Percentiles rank a stretch among this genome's conserved stretches.
These are phyloP conservation scores for Fusarium dimerum DNA, from an alignment of 2,329 filamentous ascomycete species.

Conservation along the genomic window DNA sequence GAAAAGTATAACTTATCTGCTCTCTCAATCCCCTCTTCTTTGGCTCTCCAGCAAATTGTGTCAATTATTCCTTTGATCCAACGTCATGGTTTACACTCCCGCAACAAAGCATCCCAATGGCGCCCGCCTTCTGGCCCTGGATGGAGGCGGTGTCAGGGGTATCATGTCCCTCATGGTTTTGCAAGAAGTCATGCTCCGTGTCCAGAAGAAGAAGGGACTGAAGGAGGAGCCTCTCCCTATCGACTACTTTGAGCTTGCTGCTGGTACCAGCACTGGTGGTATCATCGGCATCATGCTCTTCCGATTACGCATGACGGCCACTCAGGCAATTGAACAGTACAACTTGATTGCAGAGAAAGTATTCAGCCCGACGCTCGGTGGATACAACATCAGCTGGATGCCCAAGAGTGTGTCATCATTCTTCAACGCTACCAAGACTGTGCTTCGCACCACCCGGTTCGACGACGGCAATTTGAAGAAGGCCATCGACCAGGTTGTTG, in stretches of 20 bases:
- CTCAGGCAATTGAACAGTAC: conserved; percentile 17
- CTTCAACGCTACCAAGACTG: conserved; percentile 15
- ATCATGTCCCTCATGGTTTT: conserved; percentile 4
- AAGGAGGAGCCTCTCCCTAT: conserved; percentile 1
- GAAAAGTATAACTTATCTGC: neutral
- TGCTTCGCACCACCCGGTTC: conserved; percentile 16
- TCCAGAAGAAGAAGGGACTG: neutral
- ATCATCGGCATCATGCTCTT: conserved; percentile 20
- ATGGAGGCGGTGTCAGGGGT: conserved; percentile 11
- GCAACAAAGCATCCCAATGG: conserved; percentile 7
- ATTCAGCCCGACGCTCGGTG: conserved; percentile 18
- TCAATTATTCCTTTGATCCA: neutral
- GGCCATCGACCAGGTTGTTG: conserved; percentile 15
- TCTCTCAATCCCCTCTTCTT: neutral
- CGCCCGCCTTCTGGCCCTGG: conserved; percentile 6
- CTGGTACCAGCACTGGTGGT: conserved; percentile 13
- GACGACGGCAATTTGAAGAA: conserved; percentile 10
- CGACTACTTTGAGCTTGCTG: conserved; percentile 21
- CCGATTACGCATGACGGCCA: conserved; percentile 18
- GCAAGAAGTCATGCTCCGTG: conserved; percentile 3
- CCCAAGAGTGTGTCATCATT: neutral
- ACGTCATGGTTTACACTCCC: conserved; percentile 1
- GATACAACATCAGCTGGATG: conserved; percentile 11
- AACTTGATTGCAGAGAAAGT: conserved; percentile 15
- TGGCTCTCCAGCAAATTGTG: neutral